Percentiles rank a stretch among this genome's conserved stretches.
Evolutionary conservation across 257 asterid species (phyloP).

Genomic region (Solanum ahanhuiri): DNA sequence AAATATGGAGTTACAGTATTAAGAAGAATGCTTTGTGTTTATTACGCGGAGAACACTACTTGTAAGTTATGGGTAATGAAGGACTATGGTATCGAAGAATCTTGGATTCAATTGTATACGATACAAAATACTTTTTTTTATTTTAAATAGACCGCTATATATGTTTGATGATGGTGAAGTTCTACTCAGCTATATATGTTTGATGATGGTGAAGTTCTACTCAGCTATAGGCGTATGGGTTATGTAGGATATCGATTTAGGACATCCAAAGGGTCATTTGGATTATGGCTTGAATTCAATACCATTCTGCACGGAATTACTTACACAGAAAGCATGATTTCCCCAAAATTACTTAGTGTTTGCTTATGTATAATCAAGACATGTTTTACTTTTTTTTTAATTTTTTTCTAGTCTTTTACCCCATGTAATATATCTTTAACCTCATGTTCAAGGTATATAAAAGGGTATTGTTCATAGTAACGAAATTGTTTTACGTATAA

Average conservation of each 20-base stretch:
- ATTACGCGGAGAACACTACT: neutral
- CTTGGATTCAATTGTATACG: neutral
- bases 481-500: neutral
- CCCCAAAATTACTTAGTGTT: neutral
- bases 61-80: neutral
- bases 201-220: neutral
- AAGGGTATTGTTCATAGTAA: neutral
- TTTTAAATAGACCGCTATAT: neutral
- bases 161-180: neutral
- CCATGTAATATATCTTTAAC: neutral
- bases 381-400: too few species aligned
- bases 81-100: neutral
- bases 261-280: neutral
- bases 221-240: fast-evolving
- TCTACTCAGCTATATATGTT: neutral
- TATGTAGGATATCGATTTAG: neutral
- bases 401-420: neutral
- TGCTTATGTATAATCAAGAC: neutral
- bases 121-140: neutral
- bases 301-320: neutral
- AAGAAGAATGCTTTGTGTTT: neutral
- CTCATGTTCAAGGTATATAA: neutral
- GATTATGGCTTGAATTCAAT: neutral
- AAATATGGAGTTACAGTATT: neutral
- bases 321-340: neutral